A percentile compares a stretch with the other conserved stretches of the same genome.
Evolutionary conservation across 2,329 filamentous ascomycete genomes (phyloP).

Genomic region (Coleophoma crateriformis): DNA sequence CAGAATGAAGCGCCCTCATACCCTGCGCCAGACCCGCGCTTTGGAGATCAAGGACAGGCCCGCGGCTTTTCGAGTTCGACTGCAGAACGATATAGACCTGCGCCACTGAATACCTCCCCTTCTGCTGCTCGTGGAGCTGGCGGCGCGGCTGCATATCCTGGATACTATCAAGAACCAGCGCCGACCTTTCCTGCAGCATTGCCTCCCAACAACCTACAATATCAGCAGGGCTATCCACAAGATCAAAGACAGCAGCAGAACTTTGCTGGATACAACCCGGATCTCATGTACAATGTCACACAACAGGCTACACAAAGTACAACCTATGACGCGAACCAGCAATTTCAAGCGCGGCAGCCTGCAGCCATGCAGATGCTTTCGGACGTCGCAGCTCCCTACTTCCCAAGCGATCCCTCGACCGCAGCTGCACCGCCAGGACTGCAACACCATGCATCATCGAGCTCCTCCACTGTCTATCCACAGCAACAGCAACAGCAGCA

Average conservation of each 20-base stretch:
- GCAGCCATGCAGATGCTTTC: conserved; percentile 73
- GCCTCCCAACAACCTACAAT: conserved; percentile 31
- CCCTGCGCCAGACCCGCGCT: conserved; percentile 50
- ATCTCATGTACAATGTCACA: conserved; percentile 76
- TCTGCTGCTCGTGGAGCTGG: conserved; percentile 39
- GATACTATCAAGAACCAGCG: conserved; percentile 52
- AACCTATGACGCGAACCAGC: conserved; percentile 68
- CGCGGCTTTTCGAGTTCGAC: conserved; percentile 18
- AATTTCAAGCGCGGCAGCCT: conserved; percentile 71
- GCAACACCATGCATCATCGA: conserved; percentile 43
- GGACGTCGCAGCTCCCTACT: conserved; percentile 72
- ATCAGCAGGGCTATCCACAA: conserved; percentile 30
- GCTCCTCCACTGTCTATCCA: conserved; percentile 55
- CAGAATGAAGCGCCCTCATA: conserved; percentile 68
- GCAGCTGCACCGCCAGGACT: conserved; percentile 50
- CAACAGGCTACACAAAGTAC: conserved; percentile 54
- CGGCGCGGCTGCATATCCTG: conserved; percentile 48
- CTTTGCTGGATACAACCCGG: conserved; percentile 54
- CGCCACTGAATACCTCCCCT: conserved; percentile 42
- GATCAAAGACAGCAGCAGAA: conserved; percentile 48
- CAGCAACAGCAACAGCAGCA: background rate
- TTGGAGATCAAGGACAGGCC: conserved; percentile 24
- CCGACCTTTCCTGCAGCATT: conserved; percentile 38
- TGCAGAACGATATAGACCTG: conserved; percentile 39
- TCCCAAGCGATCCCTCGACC: conserved; percentile 60